Base-by-base conservation (phyloP, 306 rosid species). In the Chamaecrista fasciculata region DNA sequence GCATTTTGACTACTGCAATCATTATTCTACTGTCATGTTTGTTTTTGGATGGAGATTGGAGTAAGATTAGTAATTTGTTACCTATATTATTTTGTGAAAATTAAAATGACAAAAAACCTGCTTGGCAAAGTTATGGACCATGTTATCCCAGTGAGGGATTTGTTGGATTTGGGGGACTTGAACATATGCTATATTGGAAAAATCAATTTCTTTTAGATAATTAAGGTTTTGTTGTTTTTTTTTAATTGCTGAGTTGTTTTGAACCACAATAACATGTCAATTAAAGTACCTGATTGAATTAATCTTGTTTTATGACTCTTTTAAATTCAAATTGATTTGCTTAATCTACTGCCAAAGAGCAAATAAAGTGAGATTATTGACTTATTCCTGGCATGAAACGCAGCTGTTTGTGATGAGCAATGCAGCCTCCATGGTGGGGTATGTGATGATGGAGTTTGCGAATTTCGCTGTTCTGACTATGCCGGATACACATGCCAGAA, bases 371-470 rank as follows among this genome's bases (percentile, higher is more conserved):
- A n/a, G n/a, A n/a, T n/a, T n/a, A 29, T 69, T 77, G 36, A 73
- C 23, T 36, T 61, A 25, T 51, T 31, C 63, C 18, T 59, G 29
- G 2, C 70, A 71, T 78, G 72, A 56, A 60, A 42, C 77, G 82
- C 96, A 93, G 98, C 94, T 67, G 85, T 90, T 59, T 93, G 98
- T 66, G 98, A 93, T 59, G 97, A 90, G 76, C 98, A 93, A 80
- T 93, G 98, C 83, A 93, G 98, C 78, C 96, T 93, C 61, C 97
- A 93, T 68, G 98, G 98, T 2, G 98, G 98, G 69, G 98, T 93
- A 66, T 93, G 97, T 80, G 98, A 93, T 78, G 84, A 93, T 76
- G 98, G 98, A 50, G 84, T 90, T 66, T 93, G 98, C 51, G 98
- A 93, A 78, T 93, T 93, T 83, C 97, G 98, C 8, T 93, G 98